Evolutionary conservation across 768 basidiomycete genomes (phyloP), one percentile per base, ranked within the genome.

Genomic region (Amanita jacksonii): DNA sequence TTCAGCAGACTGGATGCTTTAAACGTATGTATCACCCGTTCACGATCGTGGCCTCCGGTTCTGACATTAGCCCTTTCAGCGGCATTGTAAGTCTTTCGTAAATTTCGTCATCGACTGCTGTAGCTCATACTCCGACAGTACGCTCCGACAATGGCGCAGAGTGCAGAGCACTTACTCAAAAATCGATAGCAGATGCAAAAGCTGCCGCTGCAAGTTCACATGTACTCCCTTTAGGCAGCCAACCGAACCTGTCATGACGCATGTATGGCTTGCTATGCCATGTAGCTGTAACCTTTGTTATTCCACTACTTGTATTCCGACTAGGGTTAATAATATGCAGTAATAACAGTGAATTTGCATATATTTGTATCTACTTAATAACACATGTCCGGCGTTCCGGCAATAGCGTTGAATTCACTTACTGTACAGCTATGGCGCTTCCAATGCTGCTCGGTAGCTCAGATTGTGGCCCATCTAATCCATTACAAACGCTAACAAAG

Each of bases 1-100:
- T 97, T 97, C 62, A 93, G 91, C 57, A 71, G 92, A 47, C 66
- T 92, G 59, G 92, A 97, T 68, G 92, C 92, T 15, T 71, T 97
- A 50, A 94, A 93, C 65, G 90, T 93, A 68, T 65, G 88, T 78
- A 22, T 52, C 51, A 54, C 43, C 22, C 37, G 13, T 45, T 43
- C 32, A 45, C 33, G 18, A 30, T 43, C 38, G 12, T 30, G 23
- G 10, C 30, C 41, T 19, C 32, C 46, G 8, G 31, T 38, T 48
- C 31, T 38, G 32, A 45, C 41, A 54, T 58, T 54, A 48, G 2
- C 28, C 27, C 27, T 51, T 62, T 51, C 64, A 85, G 84, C 73
- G 85, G 66, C 85, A 88, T 64, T 65, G 85, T 88, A 63, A 73
- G 84, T 69, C 23, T 57, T 48, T 49, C 52, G 4, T 13, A 12